These are phyloP conservation scores for Huntiella moniliformis DNA, from an alignment of 2,329 filamentous ascomycete species.

Conservation along the genomic window DNA sequence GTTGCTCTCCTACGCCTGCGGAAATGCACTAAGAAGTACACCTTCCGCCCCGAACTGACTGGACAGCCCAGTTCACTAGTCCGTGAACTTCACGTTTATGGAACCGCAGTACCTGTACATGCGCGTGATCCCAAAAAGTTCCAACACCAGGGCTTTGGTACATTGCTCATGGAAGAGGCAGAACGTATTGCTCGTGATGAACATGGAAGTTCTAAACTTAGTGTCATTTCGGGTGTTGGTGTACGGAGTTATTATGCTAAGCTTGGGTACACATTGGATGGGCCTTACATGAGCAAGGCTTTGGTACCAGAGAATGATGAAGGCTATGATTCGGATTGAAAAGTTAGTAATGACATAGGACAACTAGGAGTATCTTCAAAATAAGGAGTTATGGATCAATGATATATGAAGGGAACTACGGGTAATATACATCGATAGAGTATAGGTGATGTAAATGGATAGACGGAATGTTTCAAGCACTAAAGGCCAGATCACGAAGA, in stretches of 20 bases:
- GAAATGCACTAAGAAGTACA: slow-evolving; percentile 82
- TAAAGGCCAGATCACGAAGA: too few relatives aligned
- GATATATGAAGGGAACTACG: neutral
- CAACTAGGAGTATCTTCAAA: slow-evolving; percentile 3
- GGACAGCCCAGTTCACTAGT: slow-evolving; percentile 83
- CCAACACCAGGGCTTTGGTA: slow-evolving; percentile 95
- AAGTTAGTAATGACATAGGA: neutral
- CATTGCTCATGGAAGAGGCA: slow-evolving; percentile 91
- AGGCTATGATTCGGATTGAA: slow-evolving; percentile 4
- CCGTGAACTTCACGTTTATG: slow-evolving; percentile 89
- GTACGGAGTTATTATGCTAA: slow-evolving; percentile 90
- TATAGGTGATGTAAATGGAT: neutral
- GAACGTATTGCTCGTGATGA: slow-evolving; percentile 89
- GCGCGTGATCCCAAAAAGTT: slow-evolving; percentile 90
- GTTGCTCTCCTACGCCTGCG: slow-evolving; percentile 76
- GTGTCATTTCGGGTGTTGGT: slow-evolving; percentile 93
- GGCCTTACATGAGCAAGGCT: slow-evolving; percentile 56
- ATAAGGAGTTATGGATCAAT: slow-evolving; percentile 7
- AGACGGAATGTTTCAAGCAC: neutral
- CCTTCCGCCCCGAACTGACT: slow-evolving; percentile 71
- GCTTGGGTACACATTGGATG: slow-evolving; percentile 84
- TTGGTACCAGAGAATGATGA: slow-evolving; percentile 1
- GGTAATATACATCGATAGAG: neutral
- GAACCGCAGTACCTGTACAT: slow-evolving; percentile 91
- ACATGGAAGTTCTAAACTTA: slow-evolving; percentile 84